A percentile compares a stretch with the other conserved stretches of the same genome.
phyloP scores from a whole-genome alignment of 345 rosid species.

The Triadica sebifera region DNA sequence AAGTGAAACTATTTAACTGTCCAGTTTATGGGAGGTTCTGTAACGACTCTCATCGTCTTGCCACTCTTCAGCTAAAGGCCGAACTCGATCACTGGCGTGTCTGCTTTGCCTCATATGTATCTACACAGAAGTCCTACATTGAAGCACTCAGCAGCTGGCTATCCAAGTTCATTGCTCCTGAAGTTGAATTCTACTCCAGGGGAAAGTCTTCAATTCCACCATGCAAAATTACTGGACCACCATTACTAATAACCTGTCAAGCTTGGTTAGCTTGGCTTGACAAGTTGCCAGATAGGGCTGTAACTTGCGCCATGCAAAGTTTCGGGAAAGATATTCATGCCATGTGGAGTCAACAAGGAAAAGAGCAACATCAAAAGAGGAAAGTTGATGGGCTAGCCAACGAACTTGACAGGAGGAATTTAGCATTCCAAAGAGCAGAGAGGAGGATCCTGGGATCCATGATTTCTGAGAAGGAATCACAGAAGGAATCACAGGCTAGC shows the following conservation, averaged over 20 bases:
- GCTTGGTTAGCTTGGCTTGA: slow-evolving; percentile 37
- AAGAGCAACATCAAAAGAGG: slow-evolving; percentile 45
- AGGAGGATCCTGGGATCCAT: slow-evolving; percentile 30
- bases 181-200: slow-evolving; percentile 27
- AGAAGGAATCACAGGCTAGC: slow-evolving; percentile 15
- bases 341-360: slow-evolving; percentile 40
- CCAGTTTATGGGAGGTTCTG: slow-evolving; percentile 26
- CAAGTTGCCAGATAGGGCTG: slow-evolving; percentile 37
- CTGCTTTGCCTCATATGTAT: slow-evolving; percentile 30
- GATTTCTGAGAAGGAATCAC: slow-evolving; percentile 19
- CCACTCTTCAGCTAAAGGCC: slow-evolving; percentile 41
- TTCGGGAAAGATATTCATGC: slow-evolving; percentile 29
- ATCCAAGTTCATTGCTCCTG: slow-evolving; percentile 32
- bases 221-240: slow-evolving; percentile 20
- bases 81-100: slow-evolving; percentile 39
- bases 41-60: slow-evolving; percentile 37
- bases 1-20: slow-evolving; percentile 33
- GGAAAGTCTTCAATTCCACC: slow-evolving; percentile 15
- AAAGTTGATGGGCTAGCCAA: slow-evolving; percentile 37
- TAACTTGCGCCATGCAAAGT: slow-evolving; percentile 27
- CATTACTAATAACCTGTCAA: slow-evolving; percentile 33
- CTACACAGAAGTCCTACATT: slow-evolving; percentile 42
- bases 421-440: slow-evolving; percentile 34
- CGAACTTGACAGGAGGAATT: slow-evolving; percentile 30
- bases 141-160: slow-evolving; percentile 47